These are phyloP conservation scores for Suillus clintonianus DNA, from an alignment of 768 basidiomycete species.

Conservation along the genomic window DNA sequence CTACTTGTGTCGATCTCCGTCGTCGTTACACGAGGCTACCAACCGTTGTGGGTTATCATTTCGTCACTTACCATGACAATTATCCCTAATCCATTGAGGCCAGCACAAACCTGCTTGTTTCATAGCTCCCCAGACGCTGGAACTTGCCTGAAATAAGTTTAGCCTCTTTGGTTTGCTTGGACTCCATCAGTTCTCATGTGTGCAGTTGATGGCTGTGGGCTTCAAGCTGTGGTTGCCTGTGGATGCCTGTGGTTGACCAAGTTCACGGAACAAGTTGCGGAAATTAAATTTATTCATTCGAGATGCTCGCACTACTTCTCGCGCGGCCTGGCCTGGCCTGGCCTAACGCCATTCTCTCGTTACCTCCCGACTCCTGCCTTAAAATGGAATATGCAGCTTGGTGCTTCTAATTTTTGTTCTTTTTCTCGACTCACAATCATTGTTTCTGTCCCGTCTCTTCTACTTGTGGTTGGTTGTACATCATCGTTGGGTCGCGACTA, in stretches of 20 bases:
- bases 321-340: neutral
- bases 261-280: neutral
- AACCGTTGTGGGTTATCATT: neutral
- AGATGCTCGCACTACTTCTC: neutral
- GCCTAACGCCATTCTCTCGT: neutral
- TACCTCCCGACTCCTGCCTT: neutral
- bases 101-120: neutral
- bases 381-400: neutral
- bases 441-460: neutral
- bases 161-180: neutral
- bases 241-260: neutral
- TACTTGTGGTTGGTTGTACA: neutral
- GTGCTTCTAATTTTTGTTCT: neutral
- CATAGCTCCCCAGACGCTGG: neutral
- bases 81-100: neutral
- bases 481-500: neutral
- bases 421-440: neutral
- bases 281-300: neutral
- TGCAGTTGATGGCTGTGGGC: neutral
- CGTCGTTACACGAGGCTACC: constrained; percentile 37
- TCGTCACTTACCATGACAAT: constrained; percentile 4
- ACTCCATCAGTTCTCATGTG: neutral
- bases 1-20: constrained; percentile 15
- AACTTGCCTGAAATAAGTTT: neutral
- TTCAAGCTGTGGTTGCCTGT: too few relatives aligned